A percentile compares a stretch with the other conserved stretches of the same genome.
Evolutionary conservation across 495 filamentous ascomycete genomes (phyloP).

Genomic region (Penicillium canescens): DNA sequence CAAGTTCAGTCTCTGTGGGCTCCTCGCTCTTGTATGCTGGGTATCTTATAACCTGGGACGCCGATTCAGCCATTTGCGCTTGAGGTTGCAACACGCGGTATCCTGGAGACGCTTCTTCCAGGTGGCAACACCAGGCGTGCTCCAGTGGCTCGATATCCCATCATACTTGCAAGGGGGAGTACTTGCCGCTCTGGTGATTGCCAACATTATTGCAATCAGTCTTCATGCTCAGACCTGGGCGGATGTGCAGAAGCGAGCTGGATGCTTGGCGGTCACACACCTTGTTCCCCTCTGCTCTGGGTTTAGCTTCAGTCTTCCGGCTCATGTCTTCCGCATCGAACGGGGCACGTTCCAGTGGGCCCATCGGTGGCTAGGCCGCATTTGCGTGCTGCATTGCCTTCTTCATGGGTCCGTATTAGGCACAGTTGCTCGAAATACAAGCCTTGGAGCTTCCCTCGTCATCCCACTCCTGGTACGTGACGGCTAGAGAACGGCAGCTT

Average conservation of each 20-base stretch:
- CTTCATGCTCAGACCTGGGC: neutral
- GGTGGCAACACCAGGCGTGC: too few species aligned
- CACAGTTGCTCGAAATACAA: neutral
- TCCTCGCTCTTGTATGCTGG: neutral
- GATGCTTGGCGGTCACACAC: constrained; percentile 2
- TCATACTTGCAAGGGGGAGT: constrained; percentile 2
- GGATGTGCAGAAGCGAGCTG: neutral
- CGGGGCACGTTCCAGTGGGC: constrained; percentile 1
- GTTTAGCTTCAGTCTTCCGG: constrained; percentile 2
- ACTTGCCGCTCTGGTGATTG: neutral
- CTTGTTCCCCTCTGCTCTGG: constrained; percentile 6
- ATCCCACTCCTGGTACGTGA: constrained; percentile 1
- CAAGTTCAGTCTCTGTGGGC: neutral
- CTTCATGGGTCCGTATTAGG: constrained; percentile 1
- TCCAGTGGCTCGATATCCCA: neutral
- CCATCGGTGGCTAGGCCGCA: constrained; percentile 2
- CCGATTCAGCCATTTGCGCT: neutral
- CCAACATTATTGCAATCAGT: constrained; percentile 2
- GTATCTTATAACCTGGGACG: neutral
- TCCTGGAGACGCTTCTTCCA: constrained; percentile 1
- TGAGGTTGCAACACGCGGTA: neutral
- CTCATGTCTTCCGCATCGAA: neutral
- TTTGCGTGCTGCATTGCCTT: neutral
- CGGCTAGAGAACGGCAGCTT: neutral
- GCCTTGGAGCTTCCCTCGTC: constrained; percentile 1